Percentiles rank a stretch among this genome's conserved stretches.
These are phyloP conservation scores for Ramichloridium luteum DNA, from an alignment of 2,329 filamentous ascomycete genomes.

Conservation along the genomic window DNA sequence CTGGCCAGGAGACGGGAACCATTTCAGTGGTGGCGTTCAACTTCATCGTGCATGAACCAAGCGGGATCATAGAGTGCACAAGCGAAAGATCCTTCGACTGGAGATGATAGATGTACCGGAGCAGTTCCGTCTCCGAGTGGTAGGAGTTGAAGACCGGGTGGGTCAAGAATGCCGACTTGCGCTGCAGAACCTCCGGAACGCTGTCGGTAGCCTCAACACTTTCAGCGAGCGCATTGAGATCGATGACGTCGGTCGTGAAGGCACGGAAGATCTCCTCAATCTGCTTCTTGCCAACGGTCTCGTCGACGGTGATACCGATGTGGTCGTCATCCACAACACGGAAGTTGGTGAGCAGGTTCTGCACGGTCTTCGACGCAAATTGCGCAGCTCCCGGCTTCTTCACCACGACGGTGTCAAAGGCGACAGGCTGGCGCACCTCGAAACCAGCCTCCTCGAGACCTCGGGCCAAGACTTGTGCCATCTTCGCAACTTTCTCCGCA, in stretches of 20 bases:
- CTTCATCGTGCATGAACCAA: slow-evolving; percentile 98
- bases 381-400: slow-evolving; percentile 37
- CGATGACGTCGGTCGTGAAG: slow-evolving; percentile 37
- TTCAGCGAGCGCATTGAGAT: slow-evolving; percentile 22
- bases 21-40: slow-evolving; percentile 81
- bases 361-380: slow-evolving; percentile 38
- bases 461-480: slow-evolving; percentile 49
- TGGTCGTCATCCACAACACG: slow-evolving; percentile 48
- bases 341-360: slow-evolving; percentile 46
- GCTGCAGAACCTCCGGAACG: slow-evolving; percentile 50
- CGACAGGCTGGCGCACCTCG: slow-evolving; percentile 23
- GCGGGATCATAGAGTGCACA: slow-evolving; percentile 93
- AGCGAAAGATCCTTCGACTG: slow-evolving; percentile 90
- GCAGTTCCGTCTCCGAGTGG: slow-evolving; percentile 86
- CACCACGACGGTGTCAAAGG: slow-evolving; percentile 71
- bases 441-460: slow-evolving; percentile 45
- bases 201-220: slow-evolving; percentile 19
- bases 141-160: slow-evolving; percentile 92
- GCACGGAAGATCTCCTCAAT: slow-evolving; percentile 45
- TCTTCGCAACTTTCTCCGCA: slow-evolving; percentile 62
- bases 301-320: slow-evolving; percentile 67
- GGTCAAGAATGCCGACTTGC: slow-evolving; percentile 65
- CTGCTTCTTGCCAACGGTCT: slow-evolving; percentile 50
- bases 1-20: slow-evolving; percentile 67
- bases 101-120: slow-evolving; percentile 86